phyloP scores from a whole-genome alignment of 2,329 filamentous ascomycete genomes.

The Stachybotrys echinatus region DNA sequence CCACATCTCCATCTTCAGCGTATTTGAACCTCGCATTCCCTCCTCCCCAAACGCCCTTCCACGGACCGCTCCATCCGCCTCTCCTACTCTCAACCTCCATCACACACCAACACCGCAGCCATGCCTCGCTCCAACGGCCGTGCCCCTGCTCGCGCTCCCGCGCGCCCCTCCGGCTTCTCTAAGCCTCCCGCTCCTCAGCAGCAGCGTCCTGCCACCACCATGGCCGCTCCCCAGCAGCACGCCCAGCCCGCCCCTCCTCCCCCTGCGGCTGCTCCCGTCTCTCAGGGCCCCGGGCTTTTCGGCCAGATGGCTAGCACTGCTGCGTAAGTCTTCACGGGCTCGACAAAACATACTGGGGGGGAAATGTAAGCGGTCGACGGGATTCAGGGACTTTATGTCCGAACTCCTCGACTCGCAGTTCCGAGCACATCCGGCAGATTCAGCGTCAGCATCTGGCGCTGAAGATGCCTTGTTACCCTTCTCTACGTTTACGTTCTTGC shows the following conservation, averaged over 20 bases:
- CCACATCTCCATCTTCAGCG: constrained; percentile 8
- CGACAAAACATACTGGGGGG: not conserved
- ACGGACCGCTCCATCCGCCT: constrained; percentile 4
- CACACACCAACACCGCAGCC: constrained; percentile 21
- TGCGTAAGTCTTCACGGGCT: constrained; percentile 62
- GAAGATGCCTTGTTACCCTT: too few species aligned
- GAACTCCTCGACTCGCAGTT: not conserved
- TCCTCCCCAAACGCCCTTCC: constrained; percentile 1
- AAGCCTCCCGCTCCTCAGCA: constrained; percentile 56
- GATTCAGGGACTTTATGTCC: not conserved
- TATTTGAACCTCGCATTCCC: constrained; percentile 6
- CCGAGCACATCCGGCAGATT: too few species aligned
- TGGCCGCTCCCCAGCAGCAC: constrained; percentile 44
- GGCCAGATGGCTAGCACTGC: constrained; percentile 97
- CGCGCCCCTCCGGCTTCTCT: constrained; percentile 61
- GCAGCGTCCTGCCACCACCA: constrained; percentile 65
- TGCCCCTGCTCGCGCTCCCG: constrained; percentile 58
- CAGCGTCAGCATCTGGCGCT: too few species aligned
- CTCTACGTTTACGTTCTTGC: too few species aligned
- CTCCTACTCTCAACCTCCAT: constrained; percentile 9
- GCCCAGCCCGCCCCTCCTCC: not conserved
- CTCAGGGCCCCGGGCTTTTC: constrained; percentile 77
- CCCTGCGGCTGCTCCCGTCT: constrained; percentile 32
- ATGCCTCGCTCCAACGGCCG: constrained; percentile 74
- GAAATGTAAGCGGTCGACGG: not conserved